These are phyloP conservation scores for Zoysia matrella DNA, from an alignment of 202 grass and related monocot species.

Conservation along the genomic window DNA sequence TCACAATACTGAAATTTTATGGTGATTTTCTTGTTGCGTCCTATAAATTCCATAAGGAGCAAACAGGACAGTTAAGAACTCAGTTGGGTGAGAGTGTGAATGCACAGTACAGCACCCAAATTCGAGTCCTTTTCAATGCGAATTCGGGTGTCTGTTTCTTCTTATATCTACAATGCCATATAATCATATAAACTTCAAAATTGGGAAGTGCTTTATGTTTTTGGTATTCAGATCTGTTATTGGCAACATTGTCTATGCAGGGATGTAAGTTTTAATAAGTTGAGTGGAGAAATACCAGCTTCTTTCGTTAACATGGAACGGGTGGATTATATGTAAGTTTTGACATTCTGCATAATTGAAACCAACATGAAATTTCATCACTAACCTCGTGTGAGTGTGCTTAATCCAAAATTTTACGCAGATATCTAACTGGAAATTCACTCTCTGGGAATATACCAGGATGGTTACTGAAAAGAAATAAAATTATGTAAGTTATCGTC, in stretches of 20 bases:
- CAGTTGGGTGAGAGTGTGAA: neutral
- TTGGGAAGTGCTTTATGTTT: neutral
- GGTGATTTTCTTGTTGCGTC: neutral
- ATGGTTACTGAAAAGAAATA: conserved; percentile 79
- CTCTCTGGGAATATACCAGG: conserved; percentile 75
- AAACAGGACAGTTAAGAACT: conserved; percentile 21
- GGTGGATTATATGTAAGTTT: conserved; percentile 91
- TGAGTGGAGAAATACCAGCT: conserved; percentile 74
- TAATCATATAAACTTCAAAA: neutral
- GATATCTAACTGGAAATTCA: conserved; percentile 83
- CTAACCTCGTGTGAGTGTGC: conserved; percentile 13
- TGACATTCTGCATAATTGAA: conserved; percentile 17
- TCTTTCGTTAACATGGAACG: conserved; percentile 57
- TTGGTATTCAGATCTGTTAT: conserved; percentile 35
- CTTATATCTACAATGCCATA: neutral
- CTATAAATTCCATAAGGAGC: conserved; percentile 10
- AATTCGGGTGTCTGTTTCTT: neutral
- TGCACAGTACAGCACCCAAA: neutral
- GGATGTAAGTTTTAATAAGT: conserved; percentile 88
- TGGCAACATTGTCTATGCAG: conserved; percentile 55
- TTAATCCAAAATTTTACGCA: conserved; percentile 42
- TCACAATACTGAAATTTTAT: conserved; percentile 8
- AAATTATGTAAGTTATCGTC: conserved; percentile 63
- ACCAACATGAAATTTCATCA: conserved; percentile 22
- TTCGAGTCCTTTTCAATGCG: neutral